Evolutionary conservation across 2,329 filamentous ascomycete genomes (phyloP), one percentile per base, ranked within the genome.

Genomic region (Pestalotiopsis fici): DNA sequence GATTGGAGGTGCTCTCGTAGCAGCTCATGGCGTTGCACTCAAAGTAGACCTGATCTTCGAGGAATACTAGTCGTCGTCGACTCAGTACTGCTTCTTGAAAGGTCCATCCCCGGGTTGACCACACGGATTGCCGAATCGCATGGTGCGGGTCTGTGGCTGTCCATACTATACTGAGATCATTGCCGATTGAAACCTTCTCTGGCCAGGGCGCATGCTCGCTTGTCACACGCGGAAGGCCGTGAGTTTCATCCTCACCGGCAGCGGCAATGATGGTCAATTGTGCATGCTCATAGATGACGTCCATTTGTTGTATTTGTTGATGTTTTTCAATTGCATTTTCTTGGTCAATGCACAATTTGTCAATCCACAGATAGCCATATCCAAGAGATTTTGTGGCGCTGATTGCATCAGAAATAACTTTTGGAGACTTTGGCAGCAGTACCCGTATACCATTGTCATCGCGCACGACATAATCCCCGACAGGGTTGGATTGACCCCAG

Each of bases 71-170:
- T 12, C 60, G 37, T 15, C 66, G 21, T 28, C 50, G 63, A 18
- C 13, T 21, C 2, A 67, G 37, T n/a, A 66, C 18, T 50, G 56
- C 68, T 66, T 69, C 68, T 59, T 69, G 64, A 47, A 64, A 68
- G 4, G 68, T 68, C 68, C 68, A 69, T 1, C 63, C 68, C 3
- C 72, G 67, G 5, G 67, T 70, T 3, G 47, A 65, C 69, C 70
- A 72, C 1, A 54, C 31, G 39, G 71, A 72, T 7, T n/a, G 1
- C 9, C 27, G 59, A 15, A 71, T 65, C 11, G 12, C 54, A 4
- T 13, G 0, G 13, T 65, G 59, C 1, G 67, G 65, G 7, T 50
- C 43, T 11, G 27, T 21, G 28, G 28, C 28, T 2, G 59, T 21
- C 25, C 35, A 27, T 4, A 35, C 15, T 18, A 61, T 23, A 37